Conservation (phyloP, 2,329 filamentous ascomycete genomes). For the Coniochaeta sp. region DNA sequence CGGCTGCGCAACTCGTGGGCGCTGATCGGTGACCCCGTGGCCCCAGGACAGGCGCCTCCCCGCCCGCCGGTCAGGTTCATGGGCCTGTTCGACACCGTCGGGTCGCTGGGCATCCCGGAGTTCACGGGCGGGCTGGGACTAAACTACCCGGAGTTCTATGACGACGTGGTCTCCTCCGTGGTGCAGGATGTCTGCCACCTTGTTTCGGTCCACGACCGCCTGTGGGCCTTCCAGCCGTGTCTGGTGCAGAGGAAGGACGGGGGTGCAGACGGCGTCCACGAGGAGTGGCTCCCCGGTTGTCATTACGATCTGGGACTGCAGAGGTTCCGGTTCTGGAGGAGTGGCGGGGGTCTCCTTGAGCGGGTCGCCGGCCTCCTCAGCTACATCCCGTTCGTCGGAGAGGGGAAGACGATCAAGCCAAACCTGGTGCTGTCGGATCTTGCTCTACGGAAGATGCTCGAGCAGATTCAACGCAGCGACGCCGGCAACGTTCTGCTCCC, state of each 20-base stretch:
- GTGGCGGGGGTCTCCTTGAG: neutral
- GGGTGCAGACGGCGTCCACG: slow-evolving; percentile 7
- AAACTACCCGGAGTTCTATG: slow-evolving; percentile 18
- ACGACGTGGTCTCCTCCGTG: slow-evolving; percentile 16
- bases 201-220: slow-evolving; percentile 10
- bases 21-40: neutral
- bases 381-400: neutral
- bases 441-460: slow-evolving; percentile 1
- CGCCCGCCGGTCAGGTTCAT: slow-evolving; percentile 1
- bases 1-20: neutral
- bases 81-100: neutral
- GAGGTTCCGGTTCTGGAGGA: slow-evolving; percentile 3
- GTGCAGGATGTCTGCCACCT: slow-evolving; percentile 17
- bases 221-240: slow-evolving; percentile 1
- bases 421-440: slow-evolving; percentile 4
- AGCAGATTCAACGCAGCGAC: neutral
- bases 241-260: slow-evolving; percentile 9
- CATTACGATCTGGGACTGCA: slow-evolving; percentile 17
- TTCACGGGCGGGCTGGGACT: slow-evolving; percentile 14
- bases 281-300: slow-evolving; percentile 16
- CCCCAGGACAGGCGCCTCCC: neutral
- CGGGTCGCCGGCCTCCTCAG: neutral
- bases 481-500: neutral
- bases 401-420: neutral
- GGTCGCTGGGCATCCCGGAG: slow-evolving; percentile 7